phyloP scores from a whole-genome alignment of 2,329 filamentous ascomycete species.

The Colletotrichum abscissum region DNA sequence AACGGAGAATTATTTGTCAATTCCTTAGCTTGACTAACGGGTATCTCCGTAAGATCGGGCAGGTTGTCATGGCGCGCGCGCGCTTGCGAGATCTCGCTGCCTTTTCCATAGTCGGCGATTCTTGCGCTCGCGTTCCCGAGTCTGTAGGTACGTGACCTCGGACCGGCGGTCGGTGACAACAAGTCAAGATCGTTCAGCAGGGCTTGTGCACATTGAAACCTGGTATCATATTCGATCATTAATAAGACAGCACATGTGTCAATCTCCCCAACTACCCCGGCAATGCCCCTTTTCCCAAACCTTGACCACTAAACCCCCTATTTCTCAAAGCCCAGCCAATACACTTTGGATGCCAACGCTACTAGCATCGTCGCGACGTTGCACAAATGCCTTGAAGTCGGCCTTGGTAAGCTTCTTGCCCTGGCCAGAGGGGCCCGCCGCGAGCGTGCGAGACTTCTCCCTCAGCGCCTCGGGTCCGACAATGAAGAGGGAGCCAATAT shows the following conservation, averaged over 20 bases:
- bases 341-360: slow-evolving; percentile 87
- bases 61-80: not conserved
- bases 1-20: too few species aligned
- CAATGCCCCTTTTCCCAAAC: not conserved
- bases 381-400: slow-evolving; percentile 86
- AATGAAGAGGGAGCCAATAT: slow-evolving; percentile 96
- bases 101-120: not conserved
- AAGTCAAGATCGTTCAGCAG: not conserved
- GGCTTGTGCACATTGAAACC: not conserved
- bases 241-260: not conserved
- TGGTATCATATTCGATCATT: slow-evolving; percentile 33
- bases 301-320: not conserved
- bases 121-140: not conserved
- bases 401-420: slow-evolving; percentile 71
- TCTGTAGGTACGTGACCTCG: not conserved
- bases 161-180: not conserved
- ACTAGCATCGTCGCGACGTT: slow-evolving; percentile 84
- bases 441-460: slow-evolving; percentile 74
- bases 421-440: slow-evolving; percentile 50
- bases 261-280: not conserved
- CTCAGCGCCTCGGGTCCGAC: slow-evolving; percentile 83
- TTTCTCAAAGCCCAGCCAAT: slow-evolving; percentile 69
- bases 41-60: not conserved
- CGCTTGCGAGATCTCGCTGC: not conserved
- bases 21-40: not conserved